Evolutionary conservation across 2,329 filamentous ascomycete genomes (phyloP).

Genomic region (Fusarium pseudocircinatum): DNA sequence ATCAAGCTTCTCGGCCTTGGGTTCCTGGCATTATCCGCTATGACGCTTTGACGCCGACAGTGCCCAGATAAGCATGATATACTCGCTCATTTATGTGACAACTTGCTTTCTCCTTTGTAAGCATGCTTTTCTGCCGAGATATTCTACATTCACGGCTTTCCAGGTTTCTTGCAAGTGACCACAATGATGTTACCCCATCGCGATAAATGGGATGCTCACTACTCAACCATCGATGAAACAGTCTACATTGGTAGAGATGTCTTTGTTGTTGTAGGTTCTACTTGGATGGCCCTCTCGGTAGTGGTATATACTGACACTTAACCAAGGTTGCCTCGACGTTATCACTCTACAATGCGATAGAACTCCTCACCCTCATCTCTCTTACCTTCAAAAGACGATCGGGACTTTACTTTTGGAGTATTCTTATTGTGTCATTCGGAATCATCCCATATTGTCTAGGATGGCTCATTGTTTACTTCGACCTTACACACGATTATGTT

Average conservation of each 20-base stretch:
- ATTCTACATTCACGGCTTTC: neutral
- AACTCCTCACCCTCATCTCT: slow-evolving; percentile 47
- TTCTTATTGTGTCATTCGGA: slow-evolving; percentile 47
- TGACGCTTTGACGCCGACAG: neutral
- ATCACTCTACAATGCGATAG: slow-evolving; percentile 44
- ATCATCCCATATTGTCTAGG: slow-evolving; percentile 53
- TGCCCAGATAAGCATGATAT: neutral
- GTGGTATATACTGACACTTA: neutral
- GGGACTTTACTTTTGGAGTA: slow-evolving; percentile 53
- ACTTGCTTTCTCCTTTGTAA: neutral
- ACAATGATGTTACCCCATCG: slow-evolving; percentile 11
- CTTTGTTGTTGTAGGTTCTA: slow-evolving; percentile 15
- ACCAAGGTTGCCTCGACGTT: slow-evolving; percentile 18
- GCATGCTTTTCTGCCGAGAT: neutral
- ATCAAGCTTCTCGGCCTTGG: neutral
- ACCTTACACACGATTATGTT: slow-evolving; percentile 15
- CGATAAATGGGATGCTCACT: neutral
- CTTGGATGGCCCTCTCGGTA: rapidly evolving
- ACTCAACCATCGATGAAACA: neutral
- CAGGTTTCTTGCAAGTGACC: neutral
- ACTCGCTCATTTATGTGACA: neutral
- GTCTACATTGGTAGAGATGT: slow-evolving; percentile 16
- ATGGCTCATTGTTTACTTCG: slow-evolving; percentile 55
- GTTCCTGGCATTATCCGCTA: neutral
- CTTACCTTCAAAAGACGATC: slow-evolving; percentile 44